Conservation (phyloP, 192 early-diverging fungal species). For the Entomortierella lignicola region DNA sequence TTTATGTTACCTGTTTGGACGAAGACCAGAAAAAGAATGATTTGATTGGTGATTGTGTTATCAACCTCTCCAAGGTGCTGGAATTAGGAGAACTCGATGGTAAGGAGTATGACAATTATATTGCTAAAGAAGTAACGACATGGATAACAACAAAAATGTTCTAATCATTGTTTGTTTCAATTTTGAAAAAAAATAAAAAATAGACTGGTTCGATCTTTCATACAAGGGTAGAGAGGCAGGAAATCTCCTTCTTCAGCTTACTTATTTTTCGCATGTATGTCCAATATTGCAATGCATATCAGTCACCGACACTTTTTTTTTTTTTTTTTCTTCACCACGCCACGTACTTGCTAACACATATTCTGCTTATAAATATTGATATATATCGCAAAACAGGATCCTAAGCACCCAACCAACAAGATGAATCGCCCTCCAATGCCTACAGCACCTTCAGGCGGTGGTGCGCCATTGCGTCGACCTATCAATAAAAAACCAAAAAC, state of each 20-base stretch:
- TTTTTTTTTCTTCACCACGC: background rate
- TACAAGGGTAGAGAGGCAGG: conserved; percentile 52
- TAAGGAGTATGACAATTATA: conserved; percentile 10
- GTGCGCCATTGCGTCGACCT: conserved; percentile 26
- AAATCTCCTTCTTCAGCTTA: conserved; percentile 39
- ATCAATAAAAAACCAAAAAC: conserved; percentile 29
- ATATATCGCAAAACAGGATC: conserved; percentile 17
- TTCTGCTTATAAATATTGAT: background rate
- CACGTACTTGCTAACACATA: background rate
- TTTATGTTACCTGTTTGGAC: conserved; percentile 58
- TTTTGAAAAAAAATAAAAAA: too few species aligned
- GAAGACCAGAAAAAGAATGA: conserved; percentile 66
- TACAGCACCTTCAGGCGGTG: background rate
- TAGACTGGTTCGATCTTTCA: conserved; percentile 52
- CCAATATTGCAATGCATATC: background rate
- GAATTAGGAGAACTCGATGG: conserved; percentile 65
- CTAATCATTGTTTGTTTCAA: too few species aligned
- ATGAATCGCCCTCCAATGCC: conserved; percentile 12
- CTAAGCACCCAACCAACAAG: conserved; percentile 38
- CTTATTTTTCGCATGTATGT: conserved; percentile 49
- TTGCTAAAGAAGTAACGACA: background rate
- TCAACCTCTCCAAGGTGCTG: conserved; percentile 63
- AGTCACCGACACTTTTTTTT: background rate
- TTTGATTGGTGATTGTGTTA: conserved; percentile 61
- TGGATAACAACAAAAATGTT: too few species aligned